A percentile compares a stretch with the other conserved stretches of the same genome.
phyloP scores from a whole-genome alignment of 1,284 basidiomycete species.

The Peniophora sp. region DNA sequence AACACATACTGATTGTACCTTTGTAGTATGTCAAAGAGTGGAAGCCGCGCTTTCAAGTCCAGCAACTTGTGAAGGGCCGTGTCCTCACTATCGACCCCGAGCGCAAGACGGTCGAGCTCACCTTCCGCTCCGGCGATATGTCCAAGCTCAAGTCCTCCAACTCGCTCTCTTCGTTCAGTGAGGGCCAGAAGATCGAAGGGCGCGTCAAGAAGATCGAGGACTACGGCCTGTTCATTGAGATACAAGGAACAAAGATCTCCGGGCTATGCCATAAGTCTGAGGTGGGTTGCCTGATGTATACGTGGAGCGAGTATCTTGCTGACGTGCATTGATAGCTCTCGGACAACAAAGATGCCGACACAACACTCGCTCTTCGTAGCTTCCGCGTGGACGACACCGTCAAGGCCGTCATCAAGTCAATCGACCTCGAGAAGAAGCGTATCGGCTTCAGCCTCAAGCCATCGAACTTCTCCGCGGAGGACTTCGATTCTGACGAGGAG shows the following conservation, averaged over 20 bases:
- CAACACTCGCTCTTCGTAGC: conserved; percentile 67
- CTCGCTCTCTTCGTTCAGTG: conserved; percentile 51
- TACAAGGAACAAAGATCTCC: conserved; percentile 75
- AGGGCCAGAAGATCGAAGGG: conserved; percentile 73
- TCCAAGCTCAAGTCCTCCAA: conserved; percentile 31
- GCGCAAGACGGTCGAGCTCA: conserved; percentile 80
- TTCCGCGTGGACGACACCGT: conserved; percentile 87
- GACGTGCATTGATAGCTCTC: conserved; percentile 48
- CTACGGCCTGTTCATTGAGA: conserved; percentile 89
- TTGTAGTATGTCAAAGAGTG: conserved; percentile 89
- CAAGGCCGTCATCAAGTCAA: conserved; percentile 68
- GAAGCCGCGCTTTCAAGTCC: conserved; percentile 74
- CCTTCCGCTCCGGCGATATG: conserved; percentile 61
- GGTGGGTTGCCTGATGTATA: conserved; percentile 31
- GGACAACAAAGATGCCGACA: conserved; percentile 77
- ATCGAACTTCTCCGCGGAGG: conserved; percentile 68
- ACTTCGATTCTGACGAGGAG: conserved; percentile 30
- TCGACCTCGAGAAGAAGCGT: conserved; percentile 70
- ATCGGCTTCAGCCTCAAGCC: conserved; percentile 89
- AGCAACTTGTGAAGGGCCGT: conserved; percentile 84
- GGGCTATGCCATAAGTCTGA: conserved; percentile 95
- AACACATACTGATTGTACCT: conserved; percentile 9
- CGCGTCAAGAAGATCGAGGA: conserved; percentile 73
- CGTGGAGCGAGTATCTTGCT: background rate
- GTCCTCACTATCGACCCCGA: conserved; percentile 67